Base-by-base conservation (phyloP, 768 basidiomycete genomes). In the Amanita muscaria region DNA sequence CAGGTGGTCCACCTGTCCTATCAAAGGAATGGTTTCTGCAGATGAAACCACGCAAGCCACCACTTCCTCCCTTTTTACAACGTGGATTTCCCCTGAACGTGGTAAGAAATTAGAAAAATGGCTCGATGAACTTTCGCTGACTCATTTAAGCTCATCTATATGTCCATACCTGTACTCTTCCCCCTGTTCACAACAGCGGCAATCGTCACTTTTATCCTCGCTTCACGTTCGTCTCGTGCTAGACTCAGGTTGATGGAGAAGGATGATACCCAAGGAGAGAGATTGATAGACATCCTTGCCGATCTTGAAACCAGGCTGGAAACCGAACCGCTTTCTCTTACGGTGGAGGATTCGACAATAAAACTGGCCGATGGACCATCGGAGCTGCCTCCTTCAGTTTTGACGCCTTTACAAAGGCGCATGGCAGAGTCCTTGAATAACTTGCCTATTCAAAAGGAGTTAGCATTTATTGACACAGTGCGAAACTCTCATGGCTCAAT, bases 401-500 rank as follows among this genome's bases (percentile, higher is more conserved):
- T 88, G 19, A 74, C 73, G 14, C 65, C 74, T 2, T 55, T 69
- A 9, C 88, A 91, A 55, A 68, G 60, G 12, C 66, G 63, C 46
- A 78, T 83, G 25, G 74, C 74, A 4, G 62, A 61, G 5, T 72
- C 67, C 59, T 65, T 91, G 30, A 89, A 89, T 59, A 66, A 64
- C 33, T 70, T 90, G 9, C 83, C 85, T 0, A 56, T 90, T 37
- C 71, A 77, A 65, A 90, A 89, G 62, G 74, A 84, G 51, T 59
- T 74, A 15, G 83, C 74, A 15, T 87, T 76, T 56, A 79, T 89
- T 51, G 62, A 68, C 15, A 62, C 63, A 1, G 68, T 79, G 18
- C 56, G 62, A 30, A 88, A 88, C 53, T 64, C 84, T 21, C 88
- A 91, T 61, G 84, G 72, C 4, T 66, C 76, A 46, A 82, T 91